Evolutionary conservation across 2,329 filamentous ascomycete species (phyloP).

Genomic region (Salinomyces thailandicus): DNA sequence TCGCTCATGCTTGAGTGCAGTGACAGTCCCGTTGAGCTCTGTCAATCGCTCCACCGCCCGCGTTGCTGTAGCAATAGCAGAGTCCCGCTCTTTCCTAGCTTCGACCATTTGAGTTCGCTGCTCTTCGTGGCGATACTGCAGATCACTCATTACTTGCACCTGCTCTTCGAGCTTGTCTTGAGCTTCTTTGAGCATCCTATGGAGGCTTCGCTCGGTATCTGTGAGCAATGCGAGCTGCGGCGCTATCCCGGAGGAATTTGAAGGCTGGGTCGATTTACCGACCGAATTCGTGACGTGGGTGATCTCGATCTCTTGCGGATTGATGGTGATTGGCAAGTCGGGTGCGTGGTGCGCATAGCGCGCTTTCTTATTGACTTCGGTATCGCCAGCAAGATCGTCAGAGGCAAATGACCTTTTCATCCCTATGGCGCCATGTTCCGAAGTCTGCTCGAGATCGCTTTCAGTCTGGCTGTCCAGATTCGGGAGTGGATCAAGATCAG

Average conservation of each 20-base stretch:
- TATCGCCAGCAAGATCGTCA: conserved; percentile 2
- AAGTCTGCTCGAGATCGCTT: conserved; percentile 13
- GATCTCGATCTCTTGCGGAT: conserved; percentile 26
- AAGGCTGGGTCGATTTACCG: conserved; percentile 18
- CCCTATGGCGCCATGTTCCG: conserved; percentile 1
- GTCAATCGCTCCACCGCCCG: conserved; percentile 16
- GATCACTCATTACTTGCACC: conserved; percentile 19
- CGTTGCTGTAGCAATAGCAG: conserved; percentile 14
- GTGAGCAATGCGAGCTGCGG: conserved; percentile 1
- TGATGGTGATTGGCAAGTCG: conserved; percentile 19
- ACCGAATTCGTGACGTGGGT: conserved; percentile 36
- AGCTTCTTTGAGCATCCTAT: conserved; percentile 12
- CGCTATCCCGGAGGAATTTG: neutral
- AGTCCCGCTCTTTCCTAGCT: conserved; percentile 17
- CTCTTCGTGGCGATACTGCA: conserved; percentile 26
- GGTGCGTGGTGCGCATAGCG: conserved; percentile 11
- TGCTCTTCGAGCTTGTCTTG: conserved; percentile 20
- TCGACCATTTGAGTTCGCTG: conserved; percentile 20
- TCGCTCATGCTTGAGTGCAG: conserved; percentile 17
- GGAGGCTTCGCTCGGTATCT: conserved; percentile 14
- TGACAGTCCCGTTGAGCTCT: conserved; percentile 10
- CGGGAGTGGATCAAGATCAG: conserved; percentile 15
- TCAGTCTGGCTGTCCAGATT: conserved; percentile 26
- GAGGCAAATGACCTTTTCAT: conserved; percentile 11
- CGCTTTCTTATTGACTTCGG: conserved; percentile 16